Percentiles rank a stretch among this genome's conserved stretches.
phyloP scores from a whole-genome alignment of 2,329 filamentous ascomycete species.

The Xenoacremonium recifei region DNA sequence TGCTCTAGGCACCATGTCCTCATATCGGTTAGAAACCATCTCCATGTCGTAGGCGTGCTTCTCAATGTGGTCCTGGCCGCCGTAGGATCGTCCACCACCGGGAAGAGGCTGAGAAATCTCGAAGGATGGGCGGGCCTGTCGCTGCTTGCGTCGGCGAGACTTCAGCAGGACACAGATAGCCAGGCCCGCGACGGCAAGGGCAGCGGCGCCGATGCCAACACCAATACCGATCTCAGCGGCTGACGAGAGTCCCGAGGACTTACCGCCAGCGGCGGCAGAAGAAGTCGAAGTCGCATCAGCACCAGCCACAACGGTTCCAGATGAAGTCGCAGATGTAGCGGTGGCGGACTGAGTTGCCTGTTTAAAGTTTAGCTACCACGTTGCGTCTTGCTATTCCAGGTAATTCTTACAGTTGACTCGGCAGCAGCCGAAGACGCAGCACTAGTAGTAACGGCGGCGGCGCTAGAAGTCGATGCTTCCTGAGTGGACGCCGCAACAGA shows the following conservation, averaged over 20 bases:
- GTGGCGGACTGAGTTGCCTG: not conserved
- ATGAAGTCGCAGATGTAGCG: conserved; percentile 8
- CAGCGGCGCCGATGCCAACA: conserved; percentile 43
- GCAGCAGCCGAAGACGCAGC: not conserved
- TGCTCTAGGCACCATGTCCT: conserved; percentile 55
- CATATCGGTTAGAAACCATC: conserved; percentile 52
- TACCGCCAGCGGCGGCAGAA: conserved; percentile 14
- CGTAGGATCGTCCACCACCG: conserved; percentile 39
- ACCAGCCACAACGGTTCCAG: conserved; percentile 10
- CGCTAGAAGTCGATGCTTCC: not conserved
- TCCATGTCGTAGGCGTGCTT: conserved; percentile 47
- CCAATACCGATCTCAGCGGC: conserved; percentile 50
- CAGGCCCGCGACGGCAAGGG: conserved; percentile 37
- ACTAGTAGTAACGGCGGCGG: not conserved
- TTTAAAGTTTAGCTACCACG: not conserved
- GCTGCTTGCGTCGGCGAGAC: conserved; percentile 28
- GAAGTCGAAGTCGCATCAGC: conserved; percentile 14
- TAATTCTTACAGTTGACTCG: not conserved
- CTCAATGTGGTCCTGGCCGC: conserved; percentile 35
- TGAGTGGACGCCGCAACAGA: not conserved
- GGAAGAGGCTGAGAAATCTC: conserved; percentile 54
- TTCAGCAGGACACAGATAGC: conserved; percentile 35
- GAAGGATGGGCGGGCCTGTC: conserved; percentile 28
- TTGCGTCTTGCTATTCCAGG: too few species aligned
- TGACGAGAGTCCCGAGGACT: conserved; percentile 21